phyloP scores from a whole-genome alignment of 805 yeast species.

The Martiniozyma abietophila region DNA sequence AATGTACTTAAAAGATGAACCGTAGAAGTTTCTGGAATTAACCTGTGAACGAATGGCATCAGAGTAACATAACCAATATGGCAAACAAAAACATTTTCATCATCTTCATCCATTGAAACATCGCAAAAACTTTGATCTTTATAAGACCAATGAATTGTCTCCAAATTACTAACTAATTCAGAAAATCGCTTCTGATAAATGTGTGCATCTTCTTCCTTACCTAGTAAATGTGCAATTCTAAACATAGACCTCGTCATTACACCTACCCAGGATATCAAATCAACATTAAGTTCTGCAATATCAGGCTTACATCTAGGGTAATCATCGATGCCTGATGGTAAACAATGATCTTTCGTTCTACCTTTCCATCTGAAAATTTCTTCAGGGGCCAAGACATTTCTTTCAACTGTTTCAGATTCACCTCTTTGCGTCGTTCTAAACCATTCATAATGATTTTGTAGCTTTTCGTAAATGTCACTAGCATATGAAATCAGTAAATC shows the following conservation, averaged over 20 bases:
- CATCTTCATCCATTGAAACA: conserved; percentile 67
- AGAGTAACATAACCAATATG: conserved; percentile 82
- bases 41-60: conserved; percentile 72
- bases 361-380: conserved; percentile 94
- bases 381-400: conserved; percentile 37
- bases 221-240: conserved; percentile 57
- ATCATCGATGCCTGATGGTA: conserved; percentile 93
- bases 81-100: conserved; percentile 58
- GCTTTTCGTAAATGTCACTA: conserved; percentile 59
- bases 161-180: conserved; percentile 55
- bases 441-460: conserved; percentile 75
- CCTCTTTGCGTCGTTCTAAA: conserved; percentile 78
- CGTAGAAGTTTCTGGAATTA: conserved; percentile 40
- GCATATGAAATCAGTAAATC: conserved; percentile 53
- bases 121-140: conserved; percentile 69
- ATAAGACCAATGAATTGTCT: conserved; percentile 73
- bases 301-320: conserved; percentile 88
- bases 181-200: conserved; percentile 43
- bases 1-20: conserved; percentile 43
- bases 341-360: conserved; percentile 71
- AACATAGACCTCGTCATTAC: conserved; percentile 81
- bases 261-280: conserved; percentile 87
- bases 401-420: conserved; percentile 58
- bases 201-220: conserved; percentile 47
- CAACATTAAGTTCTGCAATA: conserved; percentile 84